Conservation (phyloP, 2,329 filamentous ascomycete genomes). For the Aspergillus transmontanensis region DNA sequence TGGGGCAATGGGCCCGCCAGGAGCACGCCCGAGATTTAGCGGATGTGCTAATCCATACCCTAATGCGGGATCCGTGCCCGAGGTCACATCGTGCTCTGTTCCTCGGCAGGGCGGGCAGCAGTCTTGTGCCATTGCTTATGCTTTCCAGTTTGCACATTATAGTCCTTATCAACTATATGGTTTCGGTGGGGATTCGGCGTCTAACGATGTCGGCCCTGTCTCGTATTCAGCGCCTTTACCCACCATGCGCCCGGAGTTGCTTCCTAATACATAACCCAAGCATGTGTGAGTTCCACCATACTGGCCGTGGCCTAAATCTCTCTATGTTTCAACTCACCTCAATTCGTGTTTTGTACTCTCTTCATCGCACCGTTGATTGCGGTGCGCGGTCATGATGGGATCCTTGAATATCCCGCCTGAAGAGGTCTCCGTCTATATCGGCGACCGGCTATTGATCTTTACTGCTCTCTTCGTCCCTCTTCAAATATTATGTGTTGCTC, state of each 20-base stretch:
- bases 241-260: background rate
- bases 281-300: background rate
- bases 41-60: background rate
- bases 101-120: background rate
- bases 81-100: background rate
- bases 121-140: background rate
- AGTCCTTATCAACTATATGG: background rate
- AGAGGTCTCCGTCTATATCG: background rate
- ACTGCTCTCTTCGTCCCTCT: background rate
- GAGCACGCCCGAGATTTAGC: background rate
- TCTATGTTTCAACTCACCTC: background rate
- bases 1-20: background rate
- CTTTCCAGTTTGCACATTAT: background rate
- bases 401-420: background rate
- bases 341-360: background rate
- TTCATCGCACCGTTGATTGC: background rate
- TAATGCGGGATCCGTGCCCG: background rate
- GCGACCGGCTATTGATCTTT: background rate
- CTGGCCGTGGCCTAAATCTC: too few species aligned
- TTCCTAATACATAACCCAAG: background rate
- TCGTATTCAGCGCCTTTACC: background rate
- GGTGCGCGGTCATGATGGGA: background rate
- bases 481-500: background rate
- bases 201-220: background rate
- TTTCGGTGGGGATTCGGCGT: background rate